A percentile compares a stretch with the other conserved stretches of the same genome.
phyloP scores from a whole-genome alignment of 495 filamentous ascomycete species.

The Bacidia rubella region DNA sequence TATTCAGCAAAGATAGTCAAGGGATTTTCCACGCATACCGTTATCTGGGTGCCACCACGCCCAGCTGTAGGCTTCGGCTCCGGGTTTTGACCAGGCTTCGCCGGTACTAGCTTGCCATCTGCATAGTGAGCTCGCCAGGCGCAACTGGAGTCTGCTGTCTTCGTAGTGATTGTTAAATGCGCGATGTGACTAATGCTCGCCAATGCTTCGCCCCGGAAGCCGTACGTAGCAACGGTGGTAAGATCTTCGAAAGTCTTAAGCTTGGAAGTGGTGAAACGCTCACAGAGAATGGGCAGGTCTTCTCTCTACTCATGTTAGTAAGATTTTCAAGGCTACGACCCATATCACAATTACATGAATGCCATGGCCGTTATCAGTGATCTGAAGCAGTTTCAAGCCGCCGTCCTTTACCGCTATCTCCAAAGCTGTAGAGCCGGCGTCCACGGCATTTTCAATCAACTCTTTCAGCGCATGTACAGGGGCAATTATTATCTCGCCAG shows the following conservation, averaged over 20 bases:
- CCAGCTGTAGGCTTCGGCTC: conserved; percentile 85
- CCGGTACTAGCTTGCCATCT: conserved; percentile 66
- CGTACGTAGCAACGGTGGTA: conserved; percentile 82
- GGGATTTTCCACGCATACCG: conserved; percentile 34
- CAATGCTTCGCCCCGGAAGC: conserved; percentile 91
- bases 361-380: conserved; percentile 95
- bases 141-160: conserved; percentile 75
- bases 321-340: neutral
- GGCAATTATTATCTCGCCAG: conserved; percentile 97
- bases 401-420: conserved; percentile 93
- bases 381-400: conserved; percentile 91
- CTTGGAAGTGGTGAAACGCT: conserved; percentile 95
- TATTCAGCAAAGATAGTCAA: conserved; percentile 7
- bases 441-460: conserved; percentile 93
- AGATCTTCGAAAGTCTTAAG: conserved; percentile 92
- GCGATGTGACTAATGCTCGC: conserved; percentile 99
- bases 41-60: conserved; percentile 90
- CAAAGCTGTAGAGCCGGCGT: conserved; percentile 83
- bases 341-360: conserved; percentile 57
- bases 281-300: conserved; percentile 86
- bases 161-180: conserved; percentile 88
- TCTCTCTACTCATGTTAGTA: conserved; percentile 44
- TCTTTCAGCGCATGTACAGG: conserved; percentile 97
- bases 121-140: conserved; percentile 83
- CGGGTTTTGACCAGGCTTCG: conserved; percentile 82